Percentiles rank a stretch among this genome's conserved stretches.
phyloP scores from a whole-genome alignment of 805 yeast species.

The Middelhovenomyces tepae region DNA sequence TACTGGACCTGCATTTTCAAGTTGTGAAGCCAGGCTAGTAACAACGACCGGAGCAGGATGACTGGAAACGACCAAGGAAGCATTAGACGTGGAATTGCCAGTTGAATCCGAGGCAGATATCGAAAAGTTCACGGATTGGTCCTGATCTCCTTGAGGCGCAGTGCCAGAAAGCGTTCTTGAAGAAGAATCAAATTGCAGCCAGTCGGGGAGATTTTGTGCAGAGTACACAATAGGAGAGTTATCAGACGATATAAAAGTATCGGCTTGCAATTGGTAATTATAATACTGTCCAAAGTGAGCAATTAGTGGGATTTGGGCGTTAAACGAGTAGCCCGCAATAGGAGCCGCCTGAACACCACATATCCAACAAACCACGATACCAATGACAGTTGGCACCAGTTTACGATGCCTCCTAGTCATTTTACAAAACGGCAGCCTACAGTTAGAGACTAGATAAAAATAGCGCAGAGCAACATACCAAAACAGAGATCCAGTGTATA shows the following conservation, averaged over 20 bases:
- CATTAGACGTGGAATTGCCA: constrained; percentile 40
- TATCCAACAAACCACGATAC: no score
- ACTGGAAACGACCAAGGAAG: constrained; percentile 50
- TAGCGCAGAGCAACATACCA: no score
- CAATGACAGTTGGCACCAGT: no score
- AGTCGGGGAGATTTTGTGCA: constrained; percentile 54
- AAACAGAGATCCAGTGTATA: no score
- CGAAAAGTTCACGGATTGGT: constrained; percentile 16
- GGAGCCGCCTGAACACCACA: no score
- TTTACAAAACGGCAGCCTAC: no score
- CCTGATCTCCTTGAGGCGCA: constrained; percentile 40
- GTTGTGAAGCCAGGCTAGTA: constrained; percentile 40
- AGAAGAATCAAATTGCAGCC: constrained; percentile 65
- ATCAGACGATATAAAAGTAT: constrained; percentile 49
- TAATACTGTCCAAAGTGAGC: constrained; percentile 62
- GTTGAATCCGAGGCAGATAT: constrained; percentile 55
- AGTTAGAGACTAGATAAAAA: no score
- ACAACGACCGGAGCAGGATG: constrained; percentile 45
- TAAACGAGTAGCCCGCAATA: no score
- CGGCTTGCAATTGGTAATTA: constrained; percentile 55
- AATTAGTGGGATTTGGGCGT: constrained; percentile 78
- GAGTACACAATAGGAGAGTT: constrained; percentile 43
- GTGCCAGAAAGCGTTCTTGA: constrained; percentile 62
- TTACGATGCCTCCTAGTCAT: no score
- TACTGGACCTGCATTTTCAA: constrained; percentile 60